Conservation (phyloP, 2,329 filamentous ascomycete genomes). For the Colletotrichum kahawae region DNA sequence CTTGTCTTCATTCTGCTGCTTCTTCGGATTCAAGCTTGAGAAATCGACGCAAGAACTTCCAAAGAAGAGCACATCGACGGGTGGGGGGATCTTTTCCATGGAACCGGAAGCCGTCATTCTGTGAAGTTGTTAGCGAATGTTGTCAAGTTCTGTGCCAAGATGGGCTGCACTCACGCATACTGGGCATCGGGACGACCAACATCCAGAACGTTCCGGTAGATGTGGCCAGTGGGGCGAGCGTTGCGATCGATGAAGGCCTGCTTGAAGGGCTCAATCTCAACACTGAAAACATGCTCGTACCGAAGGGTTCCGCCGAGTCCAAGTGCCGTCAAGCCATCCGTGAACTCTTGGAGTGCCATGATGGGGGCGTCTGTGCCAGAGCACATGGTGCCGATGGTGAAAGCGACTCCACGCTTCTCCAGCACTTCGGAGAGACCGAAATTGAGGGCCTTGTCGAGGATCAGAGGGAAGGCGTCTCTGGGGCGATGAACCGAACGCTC, state of each 20-base stretch:
- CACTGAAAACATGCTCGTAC: conserved; percentile 63
- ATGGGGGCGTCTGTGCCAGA: conserved; percentile 80
- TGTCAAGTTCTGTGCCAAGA: not conserved
- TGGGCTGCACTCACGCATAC: conserved; percentile 48
- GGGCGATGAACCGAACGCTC: conserved; percentile 2
- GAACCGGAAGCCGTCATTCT: conserved; percentile 73
- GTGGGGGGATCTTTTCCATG: conserved; percentile 56
- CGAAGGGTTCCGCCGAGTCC: conserved; percentile 40
- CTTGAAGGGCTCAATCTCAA: conserved; percentile 68
- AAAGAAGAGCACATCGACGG: conserved; percentile 70
- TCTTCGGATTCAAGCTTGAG: conserved; percentile 63
- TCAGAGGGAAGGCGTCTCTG: conserved; percentile 10
- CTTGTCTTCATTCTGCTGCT: conserved; percentile 49
- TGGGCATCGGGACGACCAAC: conserved; percentile 42
- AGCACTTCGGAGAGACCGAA: conserved; percentile 28
- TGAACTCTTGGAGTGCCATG: conserved; percentile 65
- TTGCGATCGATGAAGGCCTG: conserved; percentile 70
- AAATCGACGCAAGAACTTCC: conserved; percentile 81
- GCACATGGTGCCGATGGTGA: conserved; percentile 73
- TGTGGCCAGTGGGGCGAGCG: conserved; percentile 47
- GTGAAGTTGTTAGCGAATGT: conserved; percentile 4
- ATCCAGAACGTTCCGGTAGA: conserved; percentile 66
- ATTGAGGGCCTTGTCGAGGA: conserved; percentile 4
- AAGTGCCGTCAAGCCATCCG: conserved; percentile 40
- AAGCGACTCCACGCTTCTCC: conserved; percentile 28